Evolutionary conservation across 768 basidiomycete species (phyloP).

Genomic region (Psilocybe cyanescens): DNA sequence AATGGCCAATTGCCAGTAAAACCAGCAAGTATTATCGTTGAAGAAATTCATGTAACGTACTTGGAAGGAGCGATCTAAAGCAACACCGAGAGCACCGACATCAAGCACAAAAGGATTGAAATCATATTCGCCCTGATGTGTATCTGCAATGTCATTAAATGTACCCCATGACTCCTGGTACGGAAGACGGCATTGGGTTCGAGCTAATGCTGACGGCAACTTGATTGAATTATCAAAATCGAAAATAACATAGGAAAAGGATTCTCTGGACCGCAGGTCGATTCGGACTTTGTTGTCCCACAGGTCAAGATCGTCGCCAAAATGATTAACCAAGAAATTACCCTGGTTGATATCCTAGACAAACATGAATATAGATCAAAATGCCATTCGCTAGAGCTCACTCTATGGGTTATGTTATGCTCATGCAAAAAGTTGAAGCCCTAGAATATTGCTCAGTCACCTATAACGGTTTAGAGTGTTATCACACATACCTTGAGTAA

Average conservation of each 20-base stretch:
- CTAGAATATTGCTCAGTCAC: too few species aligned
- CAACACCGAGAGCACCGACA: slow-evolving; percentile 23
- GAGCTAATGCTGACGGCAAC: slow-evolving; percentile 11
- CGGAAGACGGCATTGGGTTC: slow-evolving; percentile 15
- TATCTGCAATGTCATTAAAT: background rate
- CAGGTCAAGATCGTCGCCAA: background rate
- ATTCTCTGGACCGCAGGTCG: slow-evolving; percentile 9
- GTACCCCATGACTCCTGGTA: too few species aligned
- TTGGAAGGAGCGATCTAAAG: slow-evolving; percentile 7
- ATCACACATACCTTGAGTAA: too few species aligned
- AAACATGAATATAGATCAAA: slow-evolving; percentile 8
- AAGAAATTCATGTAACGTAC: slow-evolving; percentile 14
- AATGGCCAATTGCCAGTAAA: slow-evolving; percentile 16
- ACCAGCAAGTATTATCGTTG: too few species aligned
- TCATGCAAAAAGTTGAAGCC: too few species aligned
- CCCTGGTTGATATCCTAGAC: slow-evolving; percentile 9
- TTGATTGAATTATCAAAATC: slow-evolving; percentile 23
- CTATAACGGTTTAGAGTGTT: too few species aligned
- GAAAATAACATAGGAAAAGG: slow-evolving; percentile 20
- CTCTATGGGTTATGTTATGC: too few species aligned
- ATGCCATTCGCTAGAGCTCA: too few species aligned
- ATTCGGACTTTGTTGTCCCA: background rate
- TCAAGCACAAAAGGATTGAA: slow-evolving; percentile 30
- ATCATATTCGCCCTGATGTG: slow-evolving; percentile 24
- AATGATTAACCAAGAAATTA: slow-evolving; percentile 23